Evolutionary conservation across 164 flowering plant genomes (phyloP).

Genomic region (Stephania japonica): DNA sequence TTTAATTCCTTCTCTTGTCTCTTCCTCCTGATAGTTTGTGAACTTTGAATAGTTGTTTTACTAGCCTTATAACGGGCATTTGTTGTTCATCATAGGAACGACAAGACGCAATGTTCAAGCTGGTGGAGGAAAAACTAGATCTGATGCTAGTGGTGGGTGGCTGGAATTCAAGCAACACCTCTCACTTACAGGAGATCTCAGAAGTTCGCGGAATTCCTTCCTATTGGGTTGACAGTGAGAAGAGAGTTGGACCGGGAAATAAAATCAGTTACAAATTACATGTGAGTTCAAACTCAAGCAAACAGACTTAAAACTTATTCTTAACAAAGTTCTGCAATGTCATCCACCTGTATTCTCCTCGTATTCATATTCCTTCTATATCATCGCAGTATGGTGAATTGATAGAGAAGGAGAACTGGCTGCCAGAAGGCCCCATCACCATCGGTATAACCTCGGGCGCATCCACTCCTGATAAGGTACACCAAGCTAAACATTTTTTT

Average conservation of each 20-base stretch:
- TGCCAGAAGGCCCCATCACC: slow-evolving; percentile 82
- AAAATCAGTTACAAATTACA: slow-evolving; percentile 66
- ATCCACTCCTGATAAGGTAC: slow-evolving; percentile 96
- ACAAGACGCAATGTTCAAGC: slow-evolving; percentile 94
- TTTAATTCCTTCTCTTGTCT: too few species aligned
- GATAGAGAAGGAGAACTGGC: slow-evolving; percentile 85
- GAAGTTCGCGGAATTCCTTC: slow-evolving; percentile 89
- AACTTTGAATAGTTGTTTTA: too few species aligned
- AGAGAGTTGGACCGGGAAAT: slow-evolving; percentile 95
- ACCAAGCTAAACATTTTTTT: not conserved
- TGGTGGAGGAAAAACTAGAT: slow-evolving; percentile 75
- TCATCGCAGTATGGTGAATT: slow-evolving; percentile 74
- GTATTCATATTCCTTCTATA: not conserved
- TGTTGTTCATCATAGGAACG: slow-evolving; percentile 49
- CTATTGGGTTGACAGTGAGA: slow-evolving; percentile 87
- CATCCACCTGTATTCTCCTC: not conserved
- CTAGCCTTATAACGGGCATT: too few species aligned
- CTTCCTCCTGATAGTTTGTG: too few species aligned
- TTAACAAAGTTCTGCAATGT: not conserved
- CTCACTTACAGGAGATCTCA: slow-evolving; percentile 95
- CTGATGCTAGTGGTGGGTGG: slow-evolving; percentile 91
- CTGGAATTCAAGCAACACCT: slow-evolving; percentile 97
- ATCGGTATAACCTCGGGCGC: slow-evolving; percentile 95
- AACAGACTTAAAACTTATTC: not conserved
- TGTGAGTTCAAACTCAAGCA: slow-evolving; percentile 33